Percentiles rank a stretch among this genome's conserved stretches.
Evolutionary conservation across 1,284 basidiomycete genomes (phyloP).

Genomic region (Tilletia caries): DNA sequence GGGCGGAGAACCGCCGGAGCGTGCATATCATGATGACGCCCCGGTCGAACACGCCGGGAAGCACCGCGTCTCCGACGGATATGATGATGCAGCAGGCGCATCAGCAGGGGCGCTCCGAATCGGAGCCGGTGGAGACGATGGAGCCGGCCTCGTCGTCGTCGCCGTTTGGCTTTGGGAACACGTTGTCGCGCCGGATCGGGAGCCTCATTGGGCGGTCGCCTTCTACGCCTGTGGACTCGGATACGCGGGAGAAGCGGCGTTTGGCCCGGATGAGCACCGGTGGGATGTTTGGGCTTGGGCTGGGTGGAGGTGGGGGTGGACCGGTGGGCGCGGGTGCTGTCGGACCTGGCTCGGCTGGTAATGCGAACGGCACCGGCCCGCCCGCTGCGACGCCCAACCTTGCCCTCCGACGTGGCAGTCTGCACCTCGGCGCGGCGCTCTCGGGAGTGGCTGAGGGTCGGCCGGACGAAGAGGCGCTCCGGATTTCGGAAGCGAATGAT

Average conservation of each 20-base stretch:
- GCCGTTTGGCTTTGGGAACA: conserved; percentile 29
- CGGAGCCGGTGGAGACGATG: background rate
- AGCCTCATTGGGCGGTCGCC: conserved; percentile 42
- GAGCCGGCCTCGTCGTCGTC: conserved; percentile 12
- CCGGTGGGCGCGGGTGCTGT: background rate
- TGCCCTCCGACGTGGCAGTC: conserved; percentile 13
- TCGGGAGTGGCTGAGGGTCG: conserved; percentile 14
- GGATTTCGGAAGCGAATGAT: background rate
- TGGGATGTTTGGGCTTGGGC: conserved; percentile 23
- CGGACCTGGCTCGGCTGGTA: background rate
- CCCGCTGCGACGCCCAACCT: background rate
- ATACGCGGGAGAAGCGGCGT: conserved; percentile 36
- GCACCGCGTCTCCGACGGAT: too few species aligned
- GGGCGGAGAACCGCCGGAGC: conserved; percentile 23
- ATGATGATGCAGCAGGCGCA: background rate
- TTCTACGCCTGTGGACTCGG: conserved; percentile 34
- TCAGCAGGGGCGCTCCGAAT: background rate
- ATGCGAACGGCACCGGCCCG: background rate
- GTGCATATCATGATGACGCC: conserved; percentile 21
- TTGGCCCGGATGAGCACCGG: conserved; percentile 42
- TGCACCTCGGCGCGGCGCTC: conserved; percentile 17
- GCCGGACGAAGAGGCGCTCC: background rate
- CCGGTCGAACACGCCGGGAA: background rate
- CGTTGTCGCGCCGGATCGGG: conserved; percentile 41
- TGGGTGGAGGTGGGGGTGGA: background rate